These are phyloP conservation scores for Debaryomycetaceae sp. DNA, from an alignment of 1,139 yeast species.

Conservation along the genomic window DNA sequence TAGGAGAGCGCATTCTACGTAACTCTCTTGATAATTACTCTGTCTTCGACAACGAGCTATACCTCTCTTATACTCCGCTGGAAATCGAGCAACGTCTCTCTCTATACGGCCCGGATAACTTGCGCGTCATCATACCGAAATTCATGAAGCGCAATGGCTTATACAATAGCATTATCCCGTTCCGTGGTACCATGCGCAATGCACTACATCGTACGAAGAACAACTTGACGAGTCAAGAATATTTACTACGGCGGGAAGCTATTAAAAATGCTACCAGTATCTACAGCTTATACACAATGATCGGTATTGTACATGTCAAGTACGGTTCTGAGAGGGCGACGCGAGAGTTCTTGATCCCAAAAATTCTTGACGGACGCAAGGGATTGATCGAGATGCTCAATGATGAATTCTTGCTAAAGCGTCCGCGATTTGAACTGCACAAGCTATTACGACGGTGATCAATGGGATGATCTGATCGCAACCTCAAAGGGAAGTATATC, in stretches of 20 bases:
- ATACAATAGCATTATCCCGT: constrained; percentile 19
- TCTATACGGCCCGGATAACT: constrained; percentile 9
- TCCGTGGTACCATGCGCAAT: constrained; percentile 16
- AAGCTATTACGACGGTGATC: neutral
- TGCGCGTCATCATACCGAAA: constrained; percentile 13
- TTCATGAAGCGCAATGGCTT: constrained; percentile 25
- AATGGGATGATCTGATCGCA: too few relatives aligned
- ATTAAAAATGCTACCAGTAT: constrained; percentile 18
- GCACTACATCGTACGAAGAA: too few relatives aligned
- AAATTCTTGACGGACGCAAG: constrained; percentile 17
- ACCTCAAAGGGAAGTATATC: too few relatives aligned
- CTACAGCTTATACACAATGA: constrained; percentile 29
- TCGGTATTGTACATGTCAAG: constrained; percentile 25
- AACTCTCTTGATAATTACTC: constrained; percentile 12
- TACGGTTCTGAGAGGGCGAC: constrained; percentile 14
- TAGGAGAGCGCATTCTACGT: constrained; percentile 12
- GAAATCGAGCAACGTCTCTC: constrained; percentile 15
- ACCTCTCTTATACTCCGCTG: constrained; percentile 16
- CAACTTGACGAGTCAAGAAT: too few relatives aligned
- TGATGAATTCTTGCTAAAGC: neutral
- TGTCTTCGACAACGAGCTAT: constrained; percentile 16
- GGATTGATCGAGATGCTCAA: constrained; percentile 9
- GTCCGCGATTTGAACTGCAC: neutral
- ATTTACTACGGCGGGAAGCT: constrained; percentile 3
- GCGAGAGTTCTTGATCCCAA: constrained; percentile 18